Base-by-base conservation (phyloP, 2,329 filamentous ascomycete species). In the Scedosporium dehoogii region DNA sequence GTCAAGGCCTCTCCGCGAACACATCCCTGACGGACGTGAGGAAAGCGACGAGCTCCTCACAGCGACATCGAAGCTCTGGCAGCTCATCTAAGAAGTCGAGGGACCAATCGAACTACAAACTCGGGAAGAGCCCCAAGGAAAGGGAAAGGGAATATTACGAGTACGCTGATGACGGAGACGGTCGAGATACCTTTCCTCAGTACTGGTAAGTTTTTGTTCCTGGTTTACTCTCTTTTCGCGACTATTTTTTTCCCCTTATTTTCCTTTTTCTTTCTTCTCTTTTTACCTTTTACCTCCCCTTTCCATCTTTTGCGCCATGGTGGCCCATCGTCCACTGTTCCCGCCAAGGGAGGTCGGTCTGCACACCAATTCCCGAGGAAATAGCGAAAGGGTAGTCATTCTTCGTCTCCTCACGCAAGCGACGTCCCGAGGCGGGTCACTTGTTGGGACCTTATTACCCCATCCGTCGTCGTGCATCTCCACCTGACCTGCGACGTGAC, bases 111-210 rank as follows among this genome's bases (percentile, higher is more conserved):
- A 68, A 73, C 48, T 77, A 78, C 63, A 84, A 82, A 71, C 72
- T 80, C 64, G 78, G 80, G 61, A 81, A 79, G 67, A 79, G 75
- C 64, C 75, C 79, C 10, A 78, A 78, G 62, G 79, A 83, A 58
- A 75, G 79, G 27, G 81, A 84, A 65, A 74, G 75, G 69, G 76
- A 80, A 42, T 62, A 62, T 3, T 41, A 57, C 29, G 63, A 65
- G 63, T 79, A 81, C 42, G 77, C 76, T 70, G 82, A 76, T 70
- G 79, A 83, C 61, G 80, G 85, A 62, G 83, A 85, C 23, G 65
- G 63, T 68, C 76, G 82, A 62, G 84, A 87, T 69, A 85, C 81
- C 72, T 87, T 87, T 65, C 84, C 84, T 23, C 84, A 86, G 70
- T 87, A 79, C 69, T 87, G 85, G 85, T 87, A 79, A 63, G 83